Evolutionary conservation across 805 yeast genomes (phyloP), one percentile per base, ranked within the genome.

Genomic region (Candida manassasensis): DNA sequence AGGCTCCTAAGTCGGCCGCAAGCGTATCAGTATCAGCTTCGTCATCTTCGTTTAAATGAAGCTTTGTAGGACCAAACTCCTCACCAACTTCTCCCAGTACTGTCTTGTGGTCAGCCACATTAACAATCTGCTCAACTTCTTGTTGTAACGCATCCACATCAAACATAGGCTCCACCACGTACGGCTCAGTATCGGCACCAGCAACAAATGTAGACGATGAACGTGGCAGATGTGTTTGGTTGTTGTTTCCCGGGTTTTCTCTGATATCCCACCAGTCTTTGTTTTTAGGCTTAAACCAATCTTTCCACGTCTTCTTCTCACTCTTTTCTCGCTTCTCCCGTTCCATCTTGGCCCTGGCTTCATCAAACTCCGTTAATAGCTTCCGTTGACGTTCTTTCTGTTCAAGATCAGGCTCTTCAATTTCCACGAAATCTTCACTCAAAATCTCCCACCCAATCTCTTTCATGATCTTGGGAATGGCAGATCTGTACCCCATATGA

Each of bases 401-500:
- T 46, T 86, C 95, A 2, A 95, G 86, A 57, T 90, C 96, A 0
- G 96, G 94, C 52, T 90, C 97, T 55, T 89, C 97, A 46, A 93
- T 89, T 58, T 93, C 98, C 13, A 84, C 81, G 53, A 93, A 93
- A 55, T 89, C 96, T 40, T 93, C 98, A 43, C 82, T 77, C 27
- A 88, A 55, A 4, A 93, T 87, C 37, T 84, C 82, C 79, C 94
- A 83, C 3, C 84, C 89, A 27, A 85, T 48, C 34, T 63, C 59
- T 42, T 74, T 73, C 44, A 93, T 55, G 29, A 93, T 69, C 47
- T 77, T 77, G 1, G 99, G 99, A 74, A 93, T 87, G 9, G 87
- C 88, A 42, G 82, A 82, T 63, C 98, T 82, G 61, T 93, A 93
- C n/a, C 84, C 87, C 96, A 93, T 86, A 63, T 93, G 98, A 1